Percentiles rank a stretch among this genome's conserved stretches.
Evolutionary conservation across 2,329 filamentous ascomycete species (phyloP).

Genomic region (Chalara sp.): DNA sequence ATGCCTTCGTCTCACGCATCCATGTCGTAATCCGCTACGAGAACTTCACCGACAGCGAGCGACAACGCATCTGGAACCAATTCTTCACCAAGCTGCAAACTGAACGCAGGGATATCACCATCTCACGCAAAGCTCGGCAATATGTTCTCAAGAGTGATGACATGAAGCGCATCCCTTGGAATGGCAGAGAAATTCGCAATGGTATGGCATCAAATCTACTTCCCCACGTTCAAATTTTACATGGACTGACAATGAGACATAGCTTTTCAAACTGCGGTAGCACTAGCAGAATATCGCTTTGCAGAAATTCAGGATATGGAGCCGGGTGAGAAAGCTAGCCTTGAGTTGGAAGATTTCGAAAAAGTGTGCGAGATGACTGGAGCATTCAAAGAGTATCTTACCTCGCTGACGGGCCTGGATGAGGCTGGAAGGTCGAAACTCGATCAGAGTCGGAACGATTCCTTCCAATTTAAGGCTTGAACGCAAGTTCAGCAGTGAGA

Average conservation of each 20-base stretch:
- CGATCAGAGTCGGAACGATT: too few relatives aligned
- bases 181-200: slow-evolving; percentile 26
- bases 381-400: neutral
- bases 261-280: slow-evolving; percentile 25
- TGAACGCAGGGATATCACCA: slow-evolving; percentile 2
- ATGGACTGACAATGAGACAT: too few relatives aligned
- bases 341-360: too few relatives aligned
- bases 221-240: too few relatives aligned
- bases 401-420: too few relatives aligned
- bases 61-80: slow-evolving; percentile 25
- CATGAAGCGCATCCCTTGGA: slow-evolving; percentile 13
- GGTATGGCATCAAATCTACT: too few relatives aligned
- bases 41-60: slow-evolving; percentile 16
- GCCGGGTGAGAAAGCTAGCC: too few relatives aligned
- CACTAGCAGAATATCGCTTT: slow-evolving; percentile 19
- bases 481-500: too few relatives aligned
- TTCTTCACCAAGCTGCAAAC: slow-evolving; percentile 33
- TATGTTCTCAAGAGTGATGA: neutral
- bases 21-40: slow-evolving; percentile 29
- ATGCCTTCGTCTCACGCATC: slow-evolving; percentile 32
- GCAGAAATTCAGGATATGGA: neutral
- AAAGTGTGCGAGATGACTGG: neutral
- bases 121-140: neutral
- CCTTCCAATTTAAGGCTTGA: too few relatives aligned
- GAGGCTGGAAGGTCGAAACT: too few relatives aligned